These are phyloP conservation scores for Solanum ahanhuiri DNA, from an alignment of 257 asterid genomes.

Conservation along the genomic window DNA sequence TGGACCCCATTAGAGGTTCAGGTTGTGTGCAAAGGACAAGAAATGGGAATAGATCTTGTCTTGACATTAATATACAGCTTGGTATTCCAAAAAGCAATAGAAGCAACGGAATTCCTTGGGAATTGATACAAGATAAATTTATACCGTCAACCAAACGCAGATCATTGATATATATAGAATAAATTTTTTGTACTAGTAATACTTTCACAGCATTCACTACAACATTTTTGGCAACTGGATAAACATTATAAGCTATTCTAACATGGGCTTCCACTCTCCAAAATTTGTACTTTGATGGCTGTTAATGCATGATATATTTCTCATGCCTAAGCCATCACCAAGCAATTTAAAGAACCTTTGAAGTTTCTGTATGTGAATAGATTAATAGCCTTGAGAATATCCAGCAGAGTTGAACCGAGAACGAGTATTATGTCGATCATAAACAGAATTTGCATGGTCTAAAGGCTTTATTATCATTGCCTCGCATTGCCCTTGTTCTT, in stretches of 20 bases:
- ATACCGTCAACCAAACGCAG: background rate
- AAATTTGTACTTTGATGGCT: background rate
- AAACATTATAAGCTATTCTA: conserved; percentile 2
- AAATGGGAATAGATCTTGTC: background rate
- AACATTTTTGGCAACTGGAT: background rate
- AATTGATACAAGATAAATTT: background rate
- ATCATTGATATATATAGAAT: background rate
- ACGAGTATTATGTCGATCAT: conserved; percentile 30
- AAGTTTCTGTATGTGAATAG: conserved; percentile 1
- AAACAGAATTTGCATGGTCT: conserved; percentile 36
- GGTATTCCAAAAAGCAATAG: background rate
- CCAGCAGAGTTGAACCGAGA: conserved; percentile 23
- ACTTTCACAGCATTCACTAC: background rate
- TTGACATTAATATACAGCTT: background rate
- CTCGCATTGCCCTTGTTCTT: conserved; percentile 37
- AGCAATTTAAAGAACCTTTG: conserved; percentile 20
- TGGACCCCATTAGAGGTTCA: background rate
- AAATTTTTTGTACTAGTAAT: background rate
- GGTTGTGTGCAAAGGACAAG: background rate
- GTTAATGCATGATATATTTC: background rate
- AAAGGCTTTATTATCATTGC: conserved; percentile 56
- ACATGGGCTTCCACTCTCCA: background rate
- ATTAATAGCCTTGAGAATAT: conserved; percentile 39
- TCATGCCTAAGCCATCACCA: conserved; percentile 3
- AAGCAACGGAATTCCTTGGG: background rate